Base-by-base conservation (phyloP, 2,329 filamentous ascomycete genomes). In the Colletotrichum shisoi region DNA sequence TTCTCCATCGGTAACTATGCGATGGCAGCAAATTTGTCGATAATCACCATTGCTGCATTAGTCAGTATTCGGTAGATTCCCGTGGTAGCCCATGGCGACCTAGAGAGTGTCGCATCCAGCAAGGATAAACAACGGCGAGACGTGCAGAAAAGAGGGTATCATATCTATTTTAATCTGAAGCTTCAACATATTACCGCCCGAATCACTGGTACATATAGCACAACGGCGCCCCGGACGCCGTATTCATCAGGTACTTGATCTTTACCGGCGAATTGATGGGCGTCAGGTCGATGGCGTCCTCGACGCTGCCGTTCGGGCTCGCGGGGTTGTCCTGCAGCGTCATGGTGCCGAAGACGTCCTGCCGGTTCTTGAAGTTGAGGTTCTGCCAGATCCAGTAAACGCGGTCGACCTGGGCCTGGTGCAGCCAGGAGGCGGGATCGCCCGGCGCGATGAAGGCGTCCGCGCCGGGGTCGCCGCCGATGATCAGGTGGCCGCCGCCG, bases 371-470 rank as follows among this genome's bases (percentile, higher is more conserved):
- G 73, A 74, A 77, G 70, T 83, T 77, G 24, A 81, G 77, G 62
- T 80, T 81, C 73, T 83, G 81, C 81, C 81, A 84, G 70, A 83
- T 79, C 72, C 79, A 83, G 72, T 81, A 82, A 53, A 81, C 74
- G 13, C 82, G 75, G 67, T 84, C 82, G 59, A 84, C 78, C 69
- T 81, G 76, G 0, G 74, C 79, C 62, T 83, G 82, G 68, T 84
- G 81, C 9, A 81, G 71, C 66, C 76, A 83, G 73, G 83, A 83
- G 1, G 72, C 79, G 2, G 82, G 82, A 64, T 83, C 82, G 4
- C 79, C 75, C 0, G 81, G 77, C 11, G 79, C 80, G 51, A 79
- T 76, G 68, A 78, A 79, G 69, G 80, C 76, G 67, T 83, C 82
- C 51, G 78, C 75, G 24, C 81, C 81, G 17, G 81, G 81, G 70